Percentiles rank a stretch among this genome's conserved stretches.
Evolutionary conservation across 257 asterid genomes (phyloP).

Genomic region (Mitragyna speciosa): DNA sequence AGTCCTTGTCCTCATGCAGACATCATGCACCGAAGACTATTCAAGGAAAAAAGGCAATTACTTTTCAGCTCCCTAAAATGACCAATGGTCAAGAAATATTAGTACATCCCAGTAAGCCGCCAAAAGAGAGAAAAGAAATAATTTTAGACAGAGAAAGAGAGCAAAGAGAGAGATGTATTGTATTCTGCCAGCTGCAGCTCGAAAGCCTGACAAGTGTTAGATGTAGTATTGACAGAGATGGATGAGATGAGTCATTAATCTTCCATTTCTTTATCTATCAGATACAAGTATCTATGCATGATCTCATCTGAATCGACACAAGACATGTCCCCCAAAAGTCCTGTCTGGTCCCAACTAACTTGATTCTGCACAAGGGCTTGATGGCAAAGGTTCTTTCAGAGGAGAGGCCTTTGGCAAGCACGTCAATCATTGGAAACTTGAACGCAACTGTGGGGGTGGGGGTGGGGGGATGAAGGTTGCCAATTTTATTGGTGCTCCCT

Average conservation of each 20-base stretch:
- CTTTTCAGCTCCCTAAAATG: slow-evolving; percentile 15
- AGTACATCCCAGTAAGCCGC: slow-evolving; percentile 12
- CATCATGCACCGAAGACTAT: slow-evolving; percentile 2
- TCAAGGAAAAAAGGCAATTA: slow-evolving; percentile 1
- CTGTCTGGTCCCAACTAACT: slow-evolving; percentile 21
- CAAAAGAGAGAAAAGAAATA: neutral
- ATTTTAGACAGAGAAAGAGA: neutral
- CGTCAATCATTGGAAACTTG: slow-evolving; percentile 37
- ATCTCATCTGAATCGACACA: neutral
- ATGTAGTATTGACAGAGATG: slow-evolving; percentile 10
- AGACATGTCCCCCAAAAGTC: slow-evolving; percentile 7
- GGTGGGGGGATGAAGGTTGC: neutral
- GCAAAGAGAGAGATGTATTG: neutral
- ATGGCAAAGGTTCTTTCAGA: slow-evolving; percentile 6
- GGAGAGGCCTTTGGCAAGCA: slow-evolving; percentile 20
- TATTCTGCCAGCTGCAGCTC: slow-evolving; percentile 5
- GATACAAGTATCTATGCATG: neutral
- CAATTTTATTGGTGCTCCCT: slow-evolving; percentile 22
- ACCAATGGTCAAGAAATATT: slow-evolving; percentile 15
- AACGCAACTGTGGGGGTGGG: neutral
- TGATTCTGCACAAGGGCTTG: slow-evolving; percentile 14
- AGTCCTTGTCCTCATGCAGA: slow-evolving; percentile 12
- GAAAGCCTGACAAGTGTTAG: slow-evolving; percentile 10
- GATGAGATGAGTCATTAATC: slow-evolving; percentile 5
- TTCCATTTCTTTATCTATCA: neutral